Base-by-base conservation (phyloP, 257 asterid species). In the Jacaranda copaia region DNA sequence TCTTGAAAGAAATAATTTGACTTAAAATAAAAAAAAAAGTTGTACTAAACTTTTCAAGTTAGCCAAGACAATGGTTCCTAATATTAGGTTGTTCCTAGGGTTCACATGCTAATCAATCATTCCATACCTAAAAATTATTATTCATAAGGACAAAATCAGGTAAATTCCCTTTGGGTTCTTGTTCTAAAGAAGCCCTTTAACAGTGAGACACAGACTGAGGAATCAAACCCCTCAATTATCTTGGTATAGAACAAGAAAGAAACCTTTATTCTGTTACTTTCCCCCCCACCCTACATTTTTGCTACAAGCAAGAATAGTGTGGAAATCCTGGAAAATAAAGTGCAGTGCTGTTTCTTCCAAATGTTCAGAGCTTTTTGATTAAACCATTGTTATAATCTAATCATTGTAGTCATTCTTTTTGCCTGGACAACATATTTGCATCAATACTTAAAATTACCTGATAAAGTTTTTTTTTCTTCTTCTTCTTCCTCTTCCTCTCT, bases 141-240 rank as follows among this genome's bases (percentile, higher is more conserved):
- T 57, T 40, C 7, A n/a, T 18, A 8, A 61, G 36, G 49, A 74
- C 78, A 72, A 46, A 73, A 13, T 60, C 60, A 62, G 72, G 64
- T 61, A 46, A 51, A 1, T 53, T 18, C 74, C 49, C 8, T 68
- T 40, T 42, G 60, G 25, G 42, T 25, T 75, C 38, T 55, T 55
- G 75, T 56, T 12, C 18, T 8, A 56, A 76, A 55, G 75, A 56
- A 69, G 56, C 36, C 4, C 35, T 11, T 43, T 42, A 48, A 40
- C 19, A 64, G 65, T 64, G 73, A 64, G 79, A 53, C 58, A 39
- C 32, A 38, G 38, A 36, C 0, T 53, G 39, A n/a, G 66, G 64
- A 39, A 56, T 18, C 53, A 39, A 0, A 38, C 36, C 10, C 3
- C 11, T n/a, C 11, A 19, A 39, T 13, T 6, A 11, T 16, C 76